Base-by-base conservation (phyloP, 164 flowering plant genomes). In the Santalum album region DNA sequence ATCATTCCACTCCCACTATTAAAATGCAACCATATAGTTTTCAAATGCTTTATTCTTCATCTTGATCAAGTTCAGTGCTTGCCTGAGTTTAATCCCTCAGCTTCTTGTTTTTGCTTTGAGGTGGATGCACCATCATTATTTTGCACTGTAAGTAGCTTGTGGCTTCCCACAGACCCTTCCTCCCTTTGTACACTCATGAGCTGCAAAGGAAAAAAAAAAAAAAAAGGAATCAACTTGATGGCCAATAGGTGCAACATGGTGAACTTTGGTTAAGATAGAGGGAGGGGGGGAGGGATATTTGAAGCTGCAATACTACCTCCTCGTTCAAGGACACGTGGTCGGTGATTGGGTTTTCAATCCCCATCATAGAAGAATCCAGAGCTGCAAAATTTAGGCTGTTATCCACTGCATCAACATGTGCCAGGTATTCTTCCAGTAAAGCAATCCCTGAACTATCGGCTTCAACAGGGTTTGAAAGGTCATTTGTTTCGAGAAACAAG, bases 371-470 rank as follows among this genome's bases (percentile, higher is more conserved):
- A 59, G 64, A 43, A 62, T 73, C 75, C n/a, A 64, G 55, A 51
- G 27, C 24, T 38, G 52, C 20, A 22, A 25, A 29, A 25, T 54
- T 38, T 25, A 52, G 29, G 56, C 60, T 64, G 26, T 60, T 68
- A 44, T 72, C 83, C 56, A 65, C 59, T 0, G 69, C 62, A 56
- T 75, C 76, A 46, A 70, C 62, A 70, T 57, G 80, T 7, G 69
- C 44, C 14, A 79, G 78, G 55, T 66, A 79, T 44, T 82, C 80
- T 1, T 78, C 83, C 25, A 75, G 51, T 69, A 68, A 49, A 45
- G 67, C 77, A 65, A 73, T 58, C 48, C 58, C 66, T 25, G 60
- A 51, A 38, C 75, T 38, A 53, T 74, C 75, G 17, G 55, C 52
- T 26, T 61, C 65, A 46, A 50, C 50, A 26, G 64, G 60, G n/a